Evolutionary conservation across 768 basidiomycete species (phyloP).

Genomic region (Trametes cinnabarina): DNA sequence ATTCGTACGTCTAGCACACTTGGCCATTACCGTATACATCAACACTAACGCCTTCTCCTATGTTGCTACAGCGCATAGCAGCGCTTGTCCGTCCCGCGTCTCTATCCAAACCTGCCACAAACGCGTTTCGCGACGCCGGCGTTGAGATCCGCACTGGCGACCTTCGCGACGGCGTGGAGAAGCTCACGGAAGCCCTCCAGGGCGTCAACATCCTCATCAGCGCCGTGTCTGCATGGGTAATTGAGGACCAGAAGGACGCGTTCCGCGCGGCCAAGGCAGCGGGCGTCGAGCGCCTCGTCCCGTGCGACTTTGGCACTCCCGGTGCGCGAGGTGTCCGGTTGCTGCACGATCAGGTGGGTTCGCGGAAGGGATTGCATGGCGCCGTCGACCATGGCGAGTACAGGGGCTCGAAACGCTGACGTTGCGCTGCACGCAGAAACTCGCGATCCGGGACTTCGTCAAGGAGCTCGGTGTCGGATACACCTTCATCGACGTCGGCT

Average conservation of each 20-base stretch:
- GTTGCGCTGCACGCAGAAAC: conserved; percentile 24
- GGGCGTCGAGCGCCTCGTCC: conserved; percentile 25
- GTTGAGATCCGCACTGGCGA: conserved; percentile 23
- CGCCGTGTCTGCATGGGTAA: neutral
- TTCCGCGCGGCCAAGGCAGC: conserved; percentile 23
- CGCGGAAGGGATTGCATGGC: too few relatives aligned
- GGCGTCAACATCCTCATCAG: conserved; percentile 22
- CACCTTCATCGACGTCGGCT: conserved; percentile 35
- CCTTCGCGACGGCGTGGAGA: conserved; percentile 8
- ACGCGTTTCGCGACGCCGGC: conserved; percentile 14
- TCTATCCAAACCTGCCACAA: conserved; percentile 14
- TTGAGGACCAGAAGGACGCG: conserved; percentile 17
- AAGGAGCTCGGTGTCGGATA: conserved; percentile 25
- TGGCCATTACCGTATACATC: neutral
- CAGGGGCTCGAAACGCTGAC: too few relatives aligned
- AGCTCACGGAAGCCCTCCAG: conserved; percentile 16
- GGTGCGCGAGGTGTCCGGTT: conserved; percentile 10
- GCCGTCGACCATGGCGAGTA: too few relatives aligned
- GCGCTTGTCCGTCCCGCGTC: conserved; percentile 20
- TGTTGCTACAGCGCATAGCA: conserved; percentile 8
- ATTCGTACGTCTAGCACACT: conserved; percentile 12
- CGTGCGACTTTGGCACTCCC: conserved; percentile 26
- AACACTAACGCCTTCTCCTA: neutral
- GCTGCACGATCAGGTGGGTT: conserved; percentile 12
- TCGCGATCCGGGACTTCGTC: conserved; percentile 28